phyloP scores from a whole-genome alignment of 2,329 filamentous ascomycete genomes.

The Penicillium sp. region DNA sequence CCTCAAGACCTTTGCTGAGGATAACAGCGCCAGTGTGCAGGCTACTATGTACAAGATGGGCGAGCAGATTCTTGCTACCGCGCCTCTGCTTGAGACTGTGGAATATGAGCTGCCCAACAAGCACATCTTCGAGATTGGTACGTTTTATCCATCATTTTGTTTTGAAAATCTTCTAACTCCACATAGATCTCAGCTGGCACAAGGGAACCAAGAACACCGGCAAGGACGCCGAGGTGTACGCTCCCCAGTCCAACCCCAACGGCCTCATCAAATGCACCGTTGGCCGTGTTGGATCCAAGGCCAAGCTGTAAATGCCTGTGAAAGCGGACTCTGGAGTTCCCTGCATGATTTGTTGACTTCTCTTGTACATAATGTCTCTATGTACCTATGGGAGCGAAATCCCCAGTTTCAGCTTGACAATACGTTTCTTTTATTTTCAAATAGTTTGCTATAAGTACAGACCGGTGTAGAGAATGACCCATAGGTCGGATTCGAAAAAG shows the following conservation, averaged over 20 bases:
- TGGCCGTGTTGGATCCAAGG: slow-evolving; percentile 33
- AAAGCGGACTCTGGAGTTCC: slow-evolving; percentile 1
- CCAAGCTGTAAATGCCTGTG: slow-evolving; percentile 31
- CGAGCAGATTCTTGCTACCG: slow-evolving; percentile 75
- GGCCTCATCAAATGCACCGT: slow-evolving; percentile 95
- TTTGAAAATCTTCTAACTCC: not conserved
- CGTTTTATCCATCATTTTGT: slow-evolving; percentile 25
- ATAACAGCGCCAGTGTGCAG: slow-evolving; percentile 91
- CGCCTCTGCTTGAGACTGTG: slow-evolving; percentile 69
- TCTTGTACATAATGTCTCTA: slow-evolving; percentile 25
- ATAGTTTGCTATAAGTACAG: slow-evolving; percentile 25
- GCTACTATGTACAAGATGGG: slow-evolving; percentile 99
- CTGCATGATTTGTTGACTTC: slow-evolving; percentile 4
- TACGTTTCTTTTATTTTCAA: slow-evolving; percentile 17
- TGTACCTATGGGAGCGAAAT: slow-evolving; percentile 22
- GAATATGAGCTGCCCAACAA: slow-evolving; percentile 92
- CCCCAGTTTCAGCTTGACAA: slow-evolving; percentile 16
- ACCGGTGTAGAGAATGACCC: slow-evolving; percentile 7
- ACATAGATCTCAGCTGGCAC: slow-evolving; percentile 87
- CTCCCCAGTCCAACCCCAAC: slow-evolving; percentile 88
- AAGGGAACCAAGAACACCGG: slow-evolving; percentile 94
- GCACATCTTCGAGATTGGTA: slow-evolving; percentile 92
- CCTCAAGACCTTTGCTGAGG: slow-evolving; percentile 85
- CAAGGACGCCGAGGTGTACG: slow-evolving; percentile 92
- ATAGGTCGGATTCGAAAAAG: slow-evolving; percentile 7